Evolutionary conservation across 495 filamentous ascomycete species (phyloP).

Genomic region (Neohortaea acidophila): DNA sequence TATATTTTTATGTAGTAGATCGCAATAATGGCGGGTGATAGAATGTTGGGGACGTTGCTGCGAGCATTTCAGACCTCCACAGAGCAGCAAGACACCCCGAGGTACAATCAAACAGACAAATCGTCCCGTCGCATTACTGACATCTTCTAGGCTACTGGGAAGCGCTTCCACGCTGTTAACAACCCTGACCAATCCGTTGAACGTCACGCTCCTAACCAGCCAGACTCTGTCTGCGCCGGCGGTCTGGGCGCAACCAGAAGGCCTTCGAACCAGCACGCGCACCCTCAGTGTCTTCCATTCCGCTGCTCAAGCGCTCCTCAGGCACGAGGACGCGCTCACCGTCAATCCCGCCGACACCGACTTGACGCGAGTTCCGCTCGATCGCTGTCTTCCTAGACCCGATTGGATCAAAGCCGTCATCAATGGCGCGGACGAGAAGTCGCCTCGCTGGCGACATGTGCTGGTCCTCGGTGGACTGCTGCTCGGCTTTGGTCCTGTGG

Average conservation of each 20-base stretch:
- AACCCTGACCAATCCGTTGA: slow-evolving; percentile 75
- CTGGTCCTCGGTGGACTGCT: slow-evolving; percentile 67
- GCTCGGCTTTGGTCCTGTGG: slow-evolving; percentile 61
- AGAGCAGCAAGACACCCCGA: slow-evolving; percentile 31
- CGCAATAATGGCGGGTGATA: slow-evolving; percentile 27
- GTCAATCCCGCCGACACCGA: slow-evolving; percentile 8
- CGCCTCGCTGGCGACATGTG: slow-evolving; percentile 76
- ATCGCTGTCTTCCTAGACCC: slow-evolving; percentile 31
- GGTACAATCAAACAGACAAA: slow-evolving; percentile 25
- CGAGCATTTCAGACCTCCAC: slow-evolving; percentile 29
- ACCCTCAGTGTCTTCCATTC: slow-evolving; percentile 81
- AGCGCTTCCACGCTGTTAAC: slow-evolving; percentile 72
- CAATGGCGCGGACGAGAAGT: slow-evolving; percentile 68
- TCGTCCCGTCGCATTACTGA: slow-evolving; percentile 9
- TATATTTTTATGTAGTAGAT: no score
- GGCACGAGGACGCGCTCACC: slow-evolving; percentile 31
- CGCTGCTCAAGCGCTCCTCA: slow-evolving; percentile 36
- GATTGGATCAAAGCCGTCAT: slow-evolving; percentile 75
- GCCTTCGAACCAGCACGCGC: slow-evolving; percentile 54
- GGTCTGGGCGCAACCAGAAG: slow-evolving; percentile 64
- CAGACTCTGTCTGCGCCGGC: slow-evolving; percentile 75
- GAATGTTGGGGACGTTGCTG: slow-evolving; percentile 27
- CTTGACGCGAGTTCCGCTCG: slow-evolving; percentile 8
- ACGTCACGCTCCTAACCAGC: slow-evolving; percentile 77
- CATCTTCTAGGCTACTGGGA: slow-evolving; percentile 47